Evolutionary conservation across 2,329 filamentous ascomycete genomes (phyloP).

Genomic region (Monilinia vaccinii-corymbosi): DNA sequence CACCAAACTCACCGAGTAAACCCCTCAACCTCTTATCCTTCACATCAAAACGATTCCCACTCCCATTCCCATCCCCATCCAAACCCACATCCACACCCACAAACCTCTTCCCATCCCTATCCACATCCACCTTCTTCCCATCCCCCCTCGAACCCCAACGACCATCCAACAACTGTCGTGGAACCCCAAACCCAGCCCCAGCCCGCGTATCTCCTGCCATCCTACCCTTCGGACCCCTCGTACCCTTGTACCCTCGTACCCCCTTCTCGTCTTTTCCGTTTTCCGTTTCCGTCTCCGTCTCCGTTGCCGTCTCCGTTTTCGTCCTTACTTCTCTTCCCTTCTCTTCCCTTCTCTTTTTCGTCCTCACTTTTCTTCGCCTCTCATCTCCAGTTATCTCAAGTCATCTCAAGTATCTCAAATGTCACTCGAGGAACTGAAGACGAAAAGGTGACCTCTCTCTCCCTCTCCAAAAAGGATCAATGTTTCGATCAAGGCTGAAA

Average conservation of each 20-base stretch:
- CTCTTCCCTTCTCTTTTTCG: not conserved
- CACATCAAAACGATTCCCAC: not conserved
- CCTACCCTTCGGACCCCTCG: not conserved
- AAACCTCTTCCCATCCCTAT: not conserved
- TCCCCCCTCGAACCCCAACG: not conserved
- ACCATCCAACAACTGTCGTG: not conserved
- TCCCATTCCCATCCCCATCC: not conserved
- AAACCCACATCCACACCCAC: not conserved
- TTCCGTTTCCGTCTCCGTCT: not conserved
- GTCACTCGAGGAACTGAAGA: not conserved
- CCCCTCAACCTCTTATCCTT: not conserved
- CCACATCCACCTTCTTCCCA: too few relatives aligned
- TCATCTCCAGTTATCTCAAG: too few relatives aligned
- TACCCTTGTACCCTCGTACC: too few relatives aligned
- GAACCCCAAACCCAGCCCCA: not conserved
- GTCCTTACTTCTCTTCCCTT: not conserved
- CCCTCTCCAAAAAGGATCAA: not conserved
- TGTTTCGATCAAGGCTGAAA: not conserved
- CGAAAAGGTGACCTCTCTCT: not conserved
- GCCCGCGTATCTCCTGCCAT: not conserved
- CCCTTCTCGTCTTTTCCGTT: not conserved
- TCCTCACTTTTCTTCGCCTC: not conserved
- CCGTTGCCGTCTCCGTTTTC: too few relatives aligned
- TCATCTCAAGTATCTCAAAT: not conserved
- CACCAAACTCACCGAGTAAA: not conserved